Evolutionary conservation across 1,139 yeast genomes (phyloP).

Genomic region (Suhomyces kunorum): DNA sequence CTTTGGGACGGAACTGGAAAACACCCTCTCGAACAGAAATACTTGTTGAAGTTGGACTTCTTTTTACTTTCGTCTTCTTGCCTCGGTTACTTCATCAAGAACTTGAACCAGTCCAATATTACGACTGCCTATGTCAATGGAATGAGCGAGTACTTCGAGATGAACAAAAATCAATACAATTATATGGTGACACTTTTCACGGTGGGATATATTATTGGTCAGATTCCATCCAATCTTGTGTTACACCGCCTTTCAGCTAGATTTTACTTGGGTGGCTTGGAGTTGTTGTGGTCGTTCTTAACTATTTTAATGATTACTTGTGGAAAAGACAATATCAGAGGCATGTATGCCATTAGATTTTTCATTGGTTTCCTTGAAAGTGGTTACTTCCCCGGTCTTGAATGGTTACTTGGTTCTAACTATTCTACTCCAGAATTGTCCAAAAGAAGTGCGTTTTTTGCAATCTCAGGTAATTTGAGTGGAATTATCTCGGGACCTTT

Average conservation of each 20-base stretch:
- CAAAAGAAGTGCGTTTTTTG: conserved; percentile 52
- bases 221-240: conserved; percentile 57
- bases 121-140: conserved; percentile 63
- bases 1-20: conserved; percentile 54
- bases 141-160: conserved; percentile 54
- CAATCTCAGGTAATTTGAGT: conserved; percentile 46
- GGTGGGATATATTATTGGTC: conserved; percentile 61
- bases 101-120: conserved; percentile 48
- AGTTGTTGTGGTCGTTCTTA: conserved; percentile 57
- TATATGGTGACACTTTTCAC: conserved; percentile 55
- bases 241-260: conserved; percentile 56
- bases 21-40: conserved; percentile 32
- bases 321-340: conserved; percentile 33
- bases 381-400: conserved; percentile 59
- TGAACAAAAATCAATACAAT: conserved; percentile 56
- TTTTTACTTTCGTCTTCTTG: conserved; percentile 25
- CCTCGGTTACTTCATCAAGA: conserved; percentile 28
- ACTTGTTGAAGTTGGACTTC: conserved; percentile 23
- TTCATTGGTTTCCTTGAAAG: conserved; percentile 59
- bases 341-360: conserved; percentile 58
- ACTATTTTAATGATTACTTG: conserved; percentile 54
- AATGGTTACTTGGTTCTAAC: conserved; percentile 22
- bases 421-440: conserved; percentile 37
- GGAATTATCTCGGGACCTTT: conserved; percentile 44
- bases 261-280: conserved; percentile 54